A percentile compares a stretch with the other conserved stretches of the same genome.
Conservation (phyloP, 352 stramenopile genomes). For the Globisporangium orthogonon region DNA sequence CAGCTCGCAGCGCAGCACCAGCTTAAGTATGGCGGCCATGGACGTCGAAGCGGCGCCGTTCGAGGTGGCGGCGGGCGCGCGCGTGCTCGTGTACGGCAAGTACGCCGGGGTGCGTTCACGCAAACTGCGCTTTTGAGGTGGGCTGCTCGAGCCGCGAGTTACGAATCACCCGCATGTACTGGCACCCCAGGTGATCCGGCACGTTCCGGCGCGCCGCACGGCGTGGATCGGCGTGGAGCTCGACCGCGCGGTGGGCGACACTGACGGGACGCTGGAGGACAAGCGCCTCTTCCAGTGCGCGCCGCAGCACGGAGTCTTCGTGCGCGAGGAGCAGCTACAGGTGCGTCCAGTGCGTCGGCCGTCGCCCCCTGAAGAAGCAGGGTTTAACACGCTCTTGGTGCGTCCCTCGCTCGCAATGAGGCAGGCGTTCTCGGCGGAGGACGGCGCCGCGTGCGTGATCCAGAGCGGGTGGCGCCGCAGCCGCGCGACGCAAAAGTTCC, state of each 20-base stretch:
- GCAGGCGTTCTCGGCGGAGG: constrained; percentile 73
- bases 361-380: no score
- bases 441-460: constrained; percentile 66
- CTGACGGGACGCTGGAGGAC: constrained; percentile 69
- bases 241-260: constrained; percentile 65
- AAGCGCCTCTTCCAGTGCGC: constrained; percentile 81
- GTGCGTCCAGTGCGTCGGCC: constrained; percentile 17
- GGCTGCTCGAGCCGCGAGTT: no score
- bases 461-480: constrained; percentile 72
- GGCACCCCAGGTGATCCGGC: constrained; percentile 43
- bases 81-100: constrained; percentile 76
- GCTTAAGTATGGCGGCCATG: constrained; percentile 9
- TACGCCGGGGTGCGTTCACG: constrained; percentile 57
- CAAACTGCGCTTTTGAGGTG: no score
- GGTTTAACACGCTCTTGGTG: not conserved
- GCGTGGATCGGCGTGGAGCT: constrained; percentile 83
- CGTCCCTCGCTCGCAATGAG: not conserved
- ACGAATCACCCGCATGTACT: no score
- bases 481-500: constrained; percentile 76
- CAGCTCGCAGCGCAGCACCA: not conserved
- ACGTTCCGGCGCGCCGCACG: constrained; percentile 46
- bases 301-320: constrained; percentile 75
- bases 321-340: constrained; percentile 69
- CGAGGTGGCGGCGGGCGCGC: constrained; percentile 25
- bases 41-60: constrained; percentile 26